Evolutionary conservation across 2,329 filamentous ascomycete genomes (phyloP).

Genomic region (Cladophialophora carrionii): DNA sequence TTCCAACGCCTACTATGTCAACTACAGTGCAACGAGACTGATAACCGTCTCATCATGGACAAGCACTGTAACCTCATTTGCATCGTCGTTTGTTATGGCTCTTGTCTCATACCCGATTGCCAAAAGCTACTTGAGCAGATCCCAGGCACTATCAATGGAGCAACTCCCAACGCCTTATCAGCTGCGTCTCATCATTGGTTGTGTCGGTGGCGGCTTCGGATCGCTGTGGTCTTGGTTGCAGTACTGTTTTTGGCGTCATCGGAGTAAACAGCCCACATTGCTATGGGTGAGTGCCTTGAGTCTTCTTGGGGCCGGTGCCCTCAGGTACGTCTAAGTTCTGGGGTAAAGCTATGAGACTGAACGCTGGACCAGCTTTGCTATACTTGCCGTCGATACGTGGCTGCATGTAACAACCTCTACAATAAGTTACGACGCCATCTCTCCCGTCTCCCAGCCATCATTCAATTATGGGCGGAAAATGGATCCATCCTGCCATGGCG

Average conservation of each 20-base stretch:
- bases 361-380: not conserved
- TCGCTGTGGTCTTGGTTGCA: not conserved
- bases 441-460: not conserved
- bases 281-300: not conserved
- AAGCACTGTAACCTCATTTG: slow-evolving; percentile 9
- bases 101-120: slow-evolving; percentile 3
- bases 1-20: slow-evolving; percentile 3
- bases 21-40: slow-evolving; percentile 9
- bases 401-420: slow-evolving; percentile 1
- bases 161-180: not conserved
- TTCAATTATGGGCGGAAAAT: not conserved
- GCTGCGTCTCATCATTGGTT: not conserved
- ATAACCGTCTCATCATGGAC: slow-evolving; percentile 9
- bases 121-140: slow-evolving; percentile 2
- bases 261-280: not conserved
- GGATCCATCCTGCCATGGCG: not conserved
- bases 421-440: not conserved
- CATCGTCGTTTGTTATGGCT: slow-evolving; percentile 6
- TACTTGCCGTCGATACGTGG: slow-evolving; percentile 5
- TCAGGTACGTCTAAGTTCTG: not conserved
- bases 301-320: not conserved
- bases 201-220: slow-evolving; percentile 1
- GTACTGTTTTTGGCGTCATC: slow-evolving; percentile 1
- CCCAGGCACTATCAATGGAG: not conserved
- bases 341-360: not conserved